phyloP scores from a whole-genome alignment of 352 stramenopile species.

The Pythium phragmiticola region DNA sequence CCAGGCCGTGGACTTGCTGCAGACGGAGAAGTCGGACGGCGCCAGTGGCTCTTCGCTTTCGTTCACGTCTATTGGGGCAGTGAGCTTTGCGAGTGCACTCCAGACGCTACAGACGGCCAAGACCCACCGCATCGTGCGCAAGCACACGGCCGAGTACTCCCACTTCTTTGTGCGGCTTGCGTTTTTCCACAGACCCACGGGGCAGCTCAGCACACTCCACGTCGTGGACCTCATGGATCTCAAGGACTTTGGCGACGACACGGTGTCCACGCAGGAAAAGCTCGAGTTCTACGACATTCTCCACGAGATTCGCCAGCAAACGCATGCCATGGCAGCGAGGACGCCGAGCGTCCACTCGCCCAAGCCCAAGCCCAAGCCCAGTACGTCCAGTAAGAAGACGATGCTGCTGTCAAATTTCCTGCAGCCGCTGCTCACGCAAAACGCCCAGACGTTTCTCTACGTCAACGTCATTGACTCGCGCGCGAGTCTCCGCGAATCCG shows the following conservation, averaged over 20 bases:
- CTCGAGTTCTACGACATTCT: conserved; percentile 61
- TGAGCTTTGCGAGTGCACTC: conserved; percentile 41
- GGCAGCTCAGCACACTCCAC: conserved; percentile 68
- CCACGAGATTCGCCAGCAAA: conserved; percentile 33
- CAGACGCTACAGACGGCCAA: conserved; percentile 65
- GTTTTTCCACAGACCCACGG: conserved; percentile 42
- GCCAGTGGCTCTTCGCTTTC: conserved; percentile 18
- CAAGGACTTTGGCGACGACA: conserved; percentile 44
- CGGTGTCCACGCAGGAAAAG: conserved; percentile 48
- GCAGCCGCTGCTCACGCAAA: conserved; percentile 53
- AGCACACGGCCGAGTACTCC: conserved; percentile 56
- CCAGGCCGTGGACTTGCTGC: conserved; percentile 52
- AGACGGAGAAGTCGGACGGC: conserved; percentile 7
- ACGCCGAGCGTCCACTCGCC: background rate
- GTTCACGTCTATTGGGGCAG: conserved; percentile 58
- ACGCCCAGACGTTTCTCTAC: conserved; percentile 64
- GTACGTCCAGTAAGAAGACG: background rate
- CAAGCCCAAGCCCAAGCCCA: conserved; percentile 1
- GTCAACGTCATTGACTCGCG: conserved; percentile 71
- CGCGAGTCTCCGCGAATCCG: conserved; percentile 56
- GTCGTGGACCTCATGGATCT: conserved; percentile 63
- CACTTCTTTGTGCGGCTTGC: conserved; percentile 73
- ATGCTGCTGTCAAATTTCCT: conserved; percentile 61
- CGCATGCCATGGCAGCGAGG: conserved; percentile 13
- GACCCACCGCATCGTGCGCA: conserved; percentile 70